phyloP scores from a whole-genome alignment of 164 flowering plant genomes.

The Vitis rupestris region DNA sequence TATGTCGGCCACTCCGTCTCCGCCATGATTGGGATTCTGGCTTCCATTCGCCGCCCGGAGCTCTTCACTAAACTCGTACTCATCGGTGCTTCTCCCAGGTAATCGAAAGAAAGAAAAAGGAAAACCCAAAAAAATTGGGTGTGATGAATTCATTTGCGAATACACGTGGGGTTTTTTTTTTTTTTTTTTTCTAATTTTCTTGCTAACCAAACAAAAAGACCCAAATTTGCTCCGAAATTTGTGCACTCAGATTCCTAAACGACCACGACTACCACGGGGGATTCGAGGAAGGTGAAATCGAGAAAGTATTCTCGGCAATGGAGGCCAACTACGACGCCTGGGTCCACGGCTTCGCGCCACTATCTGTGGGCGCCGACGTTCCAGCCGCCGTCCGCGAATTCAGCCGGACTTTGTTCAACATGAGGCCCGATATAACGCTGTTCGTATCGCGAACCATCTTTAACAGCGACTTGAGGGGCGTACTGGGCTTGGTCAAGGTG shows the following conservation, averaged over 20 bases:
- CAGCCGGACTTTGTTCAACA: slow-evolving; percentile 91
- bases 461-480: slow-evolving; percentile 67
- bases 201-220: too few relatives aligned
- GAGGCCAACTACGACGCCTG: slow-evolving; percentile 84
- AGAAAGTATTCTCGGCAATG: slow-evolving; percentile 80
- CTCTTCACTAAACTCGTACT: slow-evolving; percentile 88
- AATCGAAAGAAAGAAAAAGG: neutral
- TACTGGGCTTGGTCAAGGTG: slow-evolving; percentile 61
- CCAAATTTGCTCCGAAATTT: too few relatives aligned
- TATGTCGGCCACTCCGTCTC: slow-evolving; percentile 95
- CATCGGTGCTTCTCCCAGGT: slow-evolving; percentile 95
- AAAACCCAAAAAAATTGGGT: too few relatives aligned
- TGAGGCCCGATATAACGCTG: slow-evolving; percentile 89
- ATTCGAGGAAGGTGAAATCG: slow-evolving; percentile 78
- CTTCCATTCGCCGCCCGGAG: slow-evolving; percentile 82
- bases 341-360: slow-evolving; percentile 88
- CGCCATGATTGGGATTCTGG: slow-evolving; percentile 87
- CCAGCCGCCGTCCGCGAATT: slow-evolving; percentile 90
- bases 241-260: slow-evolving; percentile 56
- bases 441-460: slow-evolving; percentile 70
- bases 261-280: slow-evolving; percentile 91
- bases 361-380: slow-evolving; percentile 94
- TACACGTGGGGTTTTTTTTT: too few relatives aligned
- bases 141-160: too few relatives aligned
- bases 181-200: too few relatives aligned